phyloP scores from a whole-genome alignment of 805 yeast species.

The Candida loeiensis region DNA sequence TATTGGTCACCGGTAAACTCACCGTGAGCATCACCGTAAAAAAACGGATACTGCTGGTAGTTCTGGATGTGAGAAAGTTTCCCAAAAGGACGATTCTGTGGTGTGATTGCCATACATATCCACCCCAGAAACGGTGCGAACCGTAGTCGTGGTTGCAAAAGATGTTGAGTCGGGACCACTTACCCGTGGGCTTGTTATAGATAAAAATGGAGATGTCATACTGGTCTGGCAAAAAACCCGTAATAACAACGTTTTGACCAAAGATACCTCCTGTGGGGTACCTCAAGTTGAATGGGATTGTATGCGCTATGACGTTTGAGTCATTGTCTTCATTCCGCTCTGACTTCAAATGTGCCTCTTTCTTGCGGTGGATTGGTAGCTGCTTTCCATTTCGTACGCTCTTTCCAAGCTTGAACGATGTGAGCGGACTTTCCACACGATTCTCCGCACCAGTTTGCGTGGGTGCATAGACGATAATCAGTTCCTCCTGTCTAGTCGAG shows the following conservation, averaged over 20 bases:
- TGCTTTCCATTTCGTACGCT: conserved; percentile 28
- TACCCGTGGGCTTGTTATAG: conserved; percentile 51
- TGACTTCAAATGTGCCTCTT: conserved; percentile 1
- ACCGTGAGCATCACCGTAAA: conserved; percentile 49
- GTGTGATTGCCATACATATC: conserved; percentile 74
- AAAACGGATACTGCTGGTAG: conserved; percentile 46
- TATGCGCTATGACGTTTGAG: conserved; percentile 13
- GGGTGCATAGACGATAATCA: conserved; percentile 34
- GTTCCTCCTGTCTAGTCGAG: conserved; percentile 10
- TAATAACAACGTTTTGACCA: conserved; percentile 61
- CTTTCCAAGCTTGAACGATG: conserved; percentile 34
- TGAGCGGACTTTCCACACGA: conserved; percentile 27
- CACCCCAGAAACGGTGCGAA: conserved; percentile 61
- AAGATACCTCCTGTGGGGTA: conserved; percentile 61
- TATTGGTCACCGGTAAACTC: conserved; percentile 53
- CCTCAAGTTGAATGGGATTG: conserved; percentile 45
- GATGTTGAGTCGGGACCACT: conserved; percentile 62
- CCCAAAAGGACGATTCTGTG: conserved; percentile 68
- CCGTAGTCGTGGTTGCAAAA: conserved; percentile 50
- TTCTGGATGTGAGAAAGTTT: conserved; percentile 39
- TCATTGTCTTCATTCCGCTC: neutral
- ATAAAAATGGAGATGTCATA: conserved; percentile 46
- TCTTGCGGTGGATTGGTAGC: conserved; percentile 29
- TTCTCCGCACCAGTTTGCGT: conserved; percentile 13
- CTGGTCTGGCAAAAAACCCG: conserved; percentile 54